phyloP scores from a whole-genome alignment of 768 basidiomycete genomes.

The Mycena capillaripes region DNA sequence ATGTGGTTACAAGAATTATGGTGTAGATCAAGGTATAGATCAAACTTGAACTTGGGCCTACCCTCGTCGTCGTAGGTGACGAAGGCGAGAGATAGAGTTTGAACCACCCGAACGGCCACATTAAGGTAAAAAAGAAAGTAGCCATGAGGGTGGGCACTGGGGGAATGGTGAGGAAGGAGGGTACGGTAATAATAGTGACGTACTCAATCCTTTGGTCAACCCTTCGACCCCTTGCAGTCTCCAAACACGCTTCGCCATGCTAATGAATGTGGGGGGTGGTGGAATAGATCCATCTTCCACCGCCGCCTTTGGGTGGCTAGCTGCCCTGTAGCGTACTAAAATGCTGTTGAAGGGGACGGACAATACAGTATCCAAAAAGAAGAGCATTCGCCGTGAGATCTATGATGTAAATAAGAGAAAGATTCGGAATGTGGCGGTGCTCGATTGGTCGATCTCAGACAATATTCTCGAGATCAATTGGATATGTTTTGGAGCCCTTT shows the following conservation, averaged over 20 bases:
- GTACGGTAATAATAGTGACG: background rate
- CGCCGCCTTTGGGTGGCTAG: slow-evolving; percentile 31
- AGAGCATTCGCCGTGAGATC: background rate
- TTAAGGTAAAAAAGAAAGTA: background rate
- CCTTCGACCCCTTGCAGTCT: slow-evolving; percentile 34
- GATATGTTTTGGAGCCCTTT: too few species aligned
- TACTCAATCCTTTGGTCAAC: slow-evolving; percentile 36
- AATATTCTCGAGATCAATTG: too few species aligned
- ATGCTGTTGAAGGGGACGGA: slow-evolving; percentile 38
- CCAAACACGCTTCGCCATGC: slow-evolving; percentile 31
- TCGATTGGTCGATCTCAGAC: too few species aligned
- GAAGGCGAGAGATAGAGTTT: slow-evolving; percentile 41
- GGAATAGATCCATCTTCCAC: slow-evolving; percentile 20
- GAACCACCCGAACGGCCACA: background rate
- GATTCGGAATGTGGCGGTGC: background rate
- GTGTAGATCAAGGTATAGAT: slow-evolving; percentile 21
- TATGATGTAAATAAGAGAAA: background rate
- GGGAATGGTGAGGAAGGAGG: background rate
- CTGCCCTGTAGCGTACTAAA: slow-evolving; percentile 41
- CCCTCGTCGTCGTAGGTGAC: background rate
- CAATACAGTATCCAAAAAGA: background rate
- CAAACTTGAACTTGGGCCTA: slow-evolving; percentile 7
- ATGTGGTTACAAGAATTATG: slow-evolving; percentile 15
- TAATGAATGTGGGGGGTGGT: slow-evolving; percentile 14
- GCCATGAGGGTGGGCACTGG: slow-evolving; percentile 35